phyloP scores from a whole-genome alignment of 129 eudicot species.

The Flaveria trinervia region DNA sequence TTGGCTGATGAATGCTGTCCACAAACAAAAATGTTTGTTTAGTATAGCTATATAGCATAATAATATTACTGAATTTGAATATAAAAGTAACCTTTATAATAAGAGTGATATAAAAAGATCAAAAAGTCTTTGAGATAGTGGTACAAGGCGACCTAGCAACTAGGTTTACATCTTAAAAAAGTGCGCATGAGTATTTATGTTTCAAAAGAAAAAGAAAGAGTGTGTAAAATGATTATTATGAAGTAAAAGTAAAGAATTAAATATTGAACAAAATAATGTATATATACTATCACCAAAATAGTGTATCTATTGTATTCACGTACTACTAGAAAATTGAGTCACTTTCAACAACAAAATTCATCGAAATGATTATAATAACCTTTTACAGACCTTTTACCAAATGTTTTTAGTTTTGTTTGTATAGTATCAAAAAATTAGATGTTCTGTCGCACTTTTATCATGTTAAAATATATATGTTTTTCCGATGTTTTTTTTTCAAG shows the following conservation, averaged over 20 bases:
- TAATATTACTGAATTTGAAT: neutral
- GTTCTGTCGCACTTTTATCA: too few species aligned
- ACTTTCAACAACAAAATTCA: too few species aligned
- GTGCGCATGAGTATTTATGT: too few species aligned
- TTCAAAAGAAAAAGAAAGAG: neutral
- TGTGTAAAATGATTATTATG: neutral
- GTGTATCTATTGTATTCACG: neutral
- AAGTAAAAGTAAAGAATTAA: neutral
- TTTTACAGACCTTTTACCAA: too few species aligned
- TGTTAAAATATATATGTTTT: too few species aligned
- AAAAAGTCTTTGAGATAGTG: slow-evolving; percentile 16
- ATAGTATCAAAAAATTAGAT: too few species aligned
- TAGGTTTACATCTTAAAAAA: neutral
- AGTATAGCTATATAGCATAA: neutral
- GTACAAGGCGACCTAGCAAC: slow-evolving; percentile 9
- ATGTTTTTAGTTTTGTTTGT: too few species aligned
- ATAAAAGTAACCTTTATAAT: neutral
- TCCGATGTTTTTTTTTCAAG: too few species aligned
- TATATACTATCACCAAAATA: too few species aligned
- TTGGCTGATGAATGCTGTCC: slow-evolving; percentile 19
- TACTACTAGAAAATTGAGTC: too few species aligned
- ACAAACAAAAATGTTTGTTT: neutral
- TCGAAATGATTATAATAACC: too few species aligned
- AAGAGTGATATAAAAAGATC: neutral
- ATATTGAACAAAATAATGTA: neutral